Base-by-base conservation (phyloP, 2,329 filamentous ascomycete genomes). In the Phaeomoniella chlamydospora region DNA sequence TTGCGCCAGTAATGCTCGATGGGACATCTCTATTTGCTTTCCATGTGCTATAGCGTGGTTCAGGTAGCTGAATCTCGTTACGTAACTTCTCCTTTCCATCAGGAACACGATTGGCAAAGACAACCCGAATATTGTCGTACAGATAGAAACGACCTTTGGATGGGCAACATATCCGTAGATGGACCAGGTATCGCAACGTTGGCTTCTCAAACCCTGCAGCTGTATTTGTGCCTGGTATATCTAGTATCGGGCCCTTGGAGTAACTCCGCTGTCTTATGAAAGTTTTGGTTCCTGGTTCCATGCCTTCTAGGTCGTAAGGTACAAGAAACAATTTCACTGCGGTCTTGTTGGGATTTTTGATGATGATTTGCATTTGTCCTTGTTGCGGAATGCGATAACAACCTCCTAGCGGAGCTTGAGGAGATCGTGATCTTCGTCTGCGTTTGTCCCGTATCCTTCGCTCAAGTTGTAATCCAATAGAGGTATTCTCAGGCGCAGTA, bases 261-360 rank as follows among this genome's bases (percentile, higher is more conserved):
- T 94, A 96, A 54, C 82, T 90, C 41, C 90, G 79, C 58, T 98
- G 90, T 18, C 90, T 76, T 41, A 98, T 80, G 48, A 96, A 96
- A 0, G 90, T 98, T 57, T 96, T 96, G 12, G 85, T 92, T 0
- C 86, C 86, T 0, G 85, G 73, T 42, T 90, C 80, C 88, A 98
- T 98, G 35, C 85, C 88, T 1, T 75, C 70, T 1, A 98, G 65
- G 52, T 96, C 86, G 48, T 96, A 98, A 0, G 88, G 90, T 2
- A 98, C 75, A 15, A 96, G 68, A 47, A 96, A 96, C 1, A 98
- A 66, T 56, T 98, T 96, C 37, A 96, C 88, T 1, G 90, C 90
- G 3, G 90, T 96, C 54, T 96, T 96, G 61, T 96, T 94, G 12
- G 87, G 88, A 49, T 96, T 98, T 55, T 96, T 96, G 54, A 98